Conservation (phyloP, 179 eudicot genomes). For the Camellia oleifera region DNA sequence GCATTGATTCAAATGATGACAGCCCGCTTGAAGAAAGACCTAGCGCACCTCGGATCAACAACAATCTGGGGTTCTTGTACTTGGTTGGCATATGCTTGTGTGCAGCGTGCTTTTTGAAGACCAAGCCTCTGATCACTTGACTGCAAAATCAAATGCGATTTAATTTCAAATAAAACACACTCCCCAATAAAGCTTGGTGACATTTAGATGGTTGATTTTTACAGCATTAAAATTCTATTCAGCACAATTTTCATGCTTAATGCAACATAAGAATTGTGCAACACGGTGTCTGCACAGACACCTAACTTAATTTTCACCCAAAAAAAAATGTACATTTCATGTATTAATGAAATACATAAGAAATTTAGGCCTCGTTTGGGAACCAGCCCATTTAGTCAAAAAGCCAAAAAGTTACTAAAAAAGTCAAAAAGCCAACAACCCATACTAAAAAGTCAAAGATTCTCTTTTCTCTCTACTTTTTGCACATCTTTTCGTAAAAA, state of each 20-base stretch:
- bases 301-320: not conserved
- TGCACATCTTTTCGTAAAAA: no score
- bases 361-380: no score
- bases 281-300: not conserved
- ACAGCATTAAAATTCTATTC: not conserved
- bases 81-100: constrained; percentile 90
- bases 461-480: no score
- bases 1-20: constrained; percentile 76
- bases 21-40: constrained; percentile 65
- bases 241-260: not conserved
- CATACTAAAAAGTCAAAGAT: no score
- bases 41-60: constrained; percentile 75
- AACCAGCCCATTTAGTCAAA: no score
- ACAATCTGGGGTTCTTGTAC: constrained; percentile 64
- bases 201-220: not conserved
- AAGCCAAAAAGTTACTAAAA: no score
- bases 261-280: constrained; percentile 3
- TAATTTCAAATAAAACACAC: not conserved
- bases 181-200: not conserved
- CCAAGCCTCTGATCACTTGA: constrained; percentile 72
- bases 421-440: no score
- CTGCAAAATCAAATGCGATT: constrained; percentile 37
- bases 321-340: not conserved
- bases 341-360: not conserved
- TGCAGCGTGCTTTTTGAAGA: constrained; percentile 95